phyloP scores from a whole-genome alignment of 2,329 filamentous ascomycete species.

The Sphaerulina vaccinii region DNA sequence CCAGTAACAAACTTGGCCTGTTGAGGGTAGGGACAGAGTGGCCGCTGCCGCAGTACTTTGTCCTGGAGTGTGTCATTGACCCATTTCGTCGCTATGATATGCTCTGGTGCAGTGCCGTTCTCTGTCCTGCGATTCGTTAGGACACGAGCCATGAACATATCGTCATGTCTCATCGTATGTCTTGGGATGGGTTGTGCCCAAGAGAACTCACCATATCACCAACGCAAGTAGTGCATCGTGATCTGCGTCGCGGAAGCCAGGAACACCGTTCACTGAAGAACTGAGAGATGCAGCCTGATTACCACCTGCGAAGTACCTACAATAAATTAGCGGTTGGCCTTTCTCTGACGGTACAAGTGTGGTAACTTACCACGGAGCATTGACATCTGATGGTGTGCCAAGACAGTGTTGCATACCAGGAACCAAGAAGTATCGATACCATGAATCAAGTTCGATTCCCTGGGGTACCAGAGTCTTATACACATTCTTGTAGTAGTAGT shows the following conservation, averaged over 20 bases:
- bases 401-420: conserved; percentile 48
- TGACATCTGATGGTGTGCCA: conserved; percentile 36
- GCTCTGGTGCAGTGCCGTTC: conserved; percentile 38
- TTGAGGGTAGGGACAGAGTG: conserved; percentile 38
- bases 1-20: conserved; percentile 33
- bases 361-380: conserved; percentile 42
- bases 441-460: conserved; percentile 40
- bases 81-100: conserved; percentile 40
- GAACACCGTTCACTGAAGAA: conserved; percentile 30
- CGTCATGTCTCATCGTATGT: no score
- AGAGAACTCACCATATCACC: no score
- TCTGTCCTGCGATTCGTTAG: conserved; percentile 45
- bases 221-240: conserved; percentile 40
- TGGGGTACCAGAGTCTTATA: conserved; percentile 36
- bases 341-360: no score
- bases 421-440: conserved; percentile 46
- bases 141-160: no score
- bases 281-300: conserved; percentile 35
- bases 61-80: conserved; percentile 33
- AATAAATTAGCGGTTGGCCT: no score
- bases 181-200: no score
- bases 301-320: conserved; percentile 43
- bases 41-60: conserved; percentile 38
- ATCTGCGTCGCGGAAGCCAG: conserved; percentile 35
- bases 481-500: conserved; percentile 54